Conservation (phyloP, 805 yeast genomes). For the Jamesozyma gamospora region DNA sequence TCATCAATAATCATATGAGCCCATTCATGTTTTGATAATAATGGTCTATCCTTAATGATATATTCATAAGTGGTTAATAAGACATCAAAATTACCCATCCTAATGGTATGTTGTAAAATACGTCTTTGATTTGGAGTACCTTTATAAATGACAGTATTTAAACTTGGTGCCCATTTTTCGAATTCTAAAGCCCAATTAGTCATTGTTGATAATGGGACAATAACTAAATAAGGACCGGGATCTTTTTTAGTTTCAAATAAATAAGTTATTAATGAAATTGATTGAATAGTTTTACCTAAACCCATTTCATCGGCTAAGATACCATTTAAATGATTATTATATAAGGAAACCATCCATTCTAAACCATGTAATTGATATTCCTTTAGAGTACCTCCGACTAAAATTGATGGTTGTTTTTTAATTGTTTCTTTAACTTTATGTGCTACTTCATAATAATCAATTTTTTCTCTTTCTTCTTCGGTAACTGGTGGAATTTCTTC, state of each 20-base stretch:
- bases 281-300: conserved; percentile 85
- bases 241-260: conserved; percentile 56
- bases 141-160: conserved; percentile 62
- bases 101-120: conserved; percentile 50
- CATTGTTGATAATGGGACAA: conserved; percentile 75
- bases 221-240: conserved; percentile 63
- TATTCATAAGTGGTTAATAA: conserved; percentile 75
- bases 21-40: conserved; percentile 60
- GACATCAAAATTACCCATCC: conserved; percentile 64
- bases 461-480: conserved; percentile 51
- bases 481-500: conserved; percentile 31
- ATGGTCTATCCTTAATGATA: conserved; percentile 65
- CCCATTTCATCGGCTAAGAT: conserved; percentile 99
- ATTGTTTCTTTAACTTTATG: conserved; percentile 63
- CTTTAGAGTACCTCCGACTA: conserved; percentile 70
- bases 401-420: conserved; percentile 52
- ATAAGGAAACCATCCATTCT: conserved; percentile 98
- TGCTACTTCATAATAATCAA: conserved; percentile 76
- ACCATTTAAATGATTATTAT: conserved; percentile 91
- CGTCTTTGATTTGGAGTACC: conserved; percentile 70
- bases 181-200: conserved; percentile 82
- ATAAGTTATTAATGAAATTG: conserved; percentile 67
- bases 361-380: conserved; percentile 86
- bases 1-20: conserved; percentile 86
- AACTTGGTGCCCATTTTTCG: conserved; percentile 81